Evolutionary conservation across 2,329 filamentous ascomycete genomes (phyloP).

Genomic region (Xylariaceae sp.): DNA sequence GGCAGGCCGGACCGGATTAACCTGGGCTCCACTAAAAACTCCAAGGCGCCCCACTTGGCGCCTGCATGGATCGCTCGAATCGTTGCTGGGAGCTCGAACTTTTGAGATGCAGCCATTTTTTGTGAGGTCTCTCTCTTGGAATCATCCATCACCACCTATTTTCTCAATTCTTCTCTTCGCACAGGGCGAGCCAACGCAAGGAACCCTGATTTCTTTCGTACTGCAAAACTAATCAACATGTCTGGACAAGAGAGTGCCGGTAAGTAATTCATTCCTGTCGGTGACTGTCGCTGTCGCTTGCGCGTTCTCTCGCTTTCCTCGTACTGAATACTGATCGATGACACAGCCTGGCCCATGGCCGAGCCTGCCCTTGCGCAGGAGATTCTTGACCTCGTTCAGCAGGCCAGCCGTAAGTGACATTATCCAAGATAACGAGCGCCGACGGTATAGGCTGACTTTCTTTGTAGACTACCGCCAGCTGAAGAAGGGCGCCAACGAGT

Average conservation of each 20-base stretch:
- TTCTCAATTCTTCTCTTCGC: constrained; percentile 17
- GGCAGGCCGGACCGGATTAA: constrained; percentile 20
- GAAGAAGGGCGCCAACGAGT: constrained; percentile 85
- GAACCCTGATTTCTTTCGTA: constrained; percentile 44
- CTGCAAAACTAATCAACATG: constrained; percentile 21
- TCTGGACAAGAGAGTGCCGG: constrained; percentile 28
- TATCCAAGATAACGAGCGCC: not conserved
- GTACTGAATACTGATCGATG: not conserved
- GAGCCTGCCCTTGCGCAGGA: constrained; percentile 71
- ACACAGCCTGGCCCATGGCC: constrained; percentile 61
- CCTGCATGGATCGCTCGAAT: not conserved
- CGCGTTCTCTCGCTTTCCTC: not conserved
- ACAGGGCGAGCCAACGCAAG: constrained; percentile 58
- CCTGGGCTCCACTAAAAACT: constrained; percentile 15
- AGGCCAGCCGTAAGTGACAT: constrained; percentile 45
- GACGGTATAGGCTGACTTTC: constrained; percentile 10
- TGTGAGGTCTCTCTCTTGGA: not conserved
- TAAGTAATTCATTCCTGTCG: constrained; percentile 13
- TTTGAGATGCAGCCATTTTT: not conserved
- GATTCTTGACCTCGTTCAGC: constrained; percentile 77
- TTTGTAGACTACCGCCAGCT: constrained; percentile 53
- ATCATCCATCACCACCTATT: not conserved
- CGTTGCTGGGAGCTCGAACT: constrained; percentile 2
- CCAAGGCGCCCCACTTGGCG: not conserved
- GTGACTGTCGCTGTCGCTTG: not conserved